These are phyloP conservation scores for Baudoinia panamericana DNA, from an alignment of 495 filamentous ascomycete genomes.

Conservation along the genomic window DNA sequence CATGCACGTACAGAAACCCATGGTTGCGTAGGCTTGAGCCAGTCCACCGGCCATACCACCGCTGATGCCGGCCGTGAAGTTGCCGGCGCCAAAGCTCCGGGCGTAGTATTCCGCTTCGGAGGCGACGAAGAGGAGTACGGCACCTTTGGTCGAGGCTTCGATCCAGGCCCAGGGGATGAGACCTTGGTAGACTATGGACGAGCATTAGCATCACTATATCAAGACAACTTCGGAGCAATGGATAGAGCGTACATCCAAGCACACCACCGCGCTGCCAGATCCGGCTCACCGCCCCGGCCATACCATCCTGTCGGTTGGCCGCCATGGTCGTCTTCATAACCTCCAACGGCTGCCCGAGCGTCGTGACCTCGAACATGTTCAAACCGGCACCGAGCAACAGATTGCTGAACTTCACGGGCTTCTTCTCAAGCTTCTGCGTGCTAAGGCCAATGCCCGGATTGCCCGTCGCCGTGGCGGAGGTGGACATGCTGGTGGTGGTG, in stretches of 20 bases:
- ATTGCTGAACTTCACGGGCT: conserved; percentile 99
- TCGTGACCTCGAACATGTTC: conserved; percentile 96
- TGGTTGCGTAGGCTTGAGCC: conserved; percentile 95
- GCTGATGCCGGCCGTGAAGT: conserved; percentile 76
- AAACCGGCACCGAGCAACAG: conserved; percentile 88
- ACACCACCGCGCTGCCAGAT: conserved; percentile 92
- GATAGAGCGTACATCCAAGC: conserved; percentile 70
- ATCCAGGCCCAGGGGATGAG: conserved; percentile 99
- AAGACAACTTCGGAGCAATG: not conserved
- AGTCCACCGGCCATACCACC: conserved; percentile 92
- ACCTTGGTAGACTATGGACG: conserved; percentile 87
- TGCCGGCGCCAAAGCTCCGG: conserved; percentile 60
- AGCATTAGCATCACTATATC: not conserved
- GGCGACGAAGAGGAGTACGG: conserved; percentile 96
- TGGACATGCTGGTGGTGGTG: conserved; percentile 20
- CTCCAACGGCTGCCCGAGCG: conserved; percentile 87
- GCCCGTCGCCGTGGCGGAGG: no score
- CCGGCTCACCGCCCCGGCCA: conserved; percentile 63
- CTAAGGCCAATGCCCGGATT: conserved; percentile 35
- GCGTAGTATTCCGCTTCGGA: conserved; percentile 95
- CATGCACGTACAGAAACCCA: conserved; percentile 99
- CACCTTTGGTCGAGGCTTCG: conserved; percentile 98
- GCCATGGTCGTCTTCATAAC: conserved; percentile 99
- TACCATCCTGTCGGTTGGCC: conserved; percentile 81
- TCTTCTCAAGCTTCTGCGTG: conserved; percentile 70